Conservation (phyloP, 2,329 filamentous ascomycete species). For the Cryphonectria radicalis region DNA sequence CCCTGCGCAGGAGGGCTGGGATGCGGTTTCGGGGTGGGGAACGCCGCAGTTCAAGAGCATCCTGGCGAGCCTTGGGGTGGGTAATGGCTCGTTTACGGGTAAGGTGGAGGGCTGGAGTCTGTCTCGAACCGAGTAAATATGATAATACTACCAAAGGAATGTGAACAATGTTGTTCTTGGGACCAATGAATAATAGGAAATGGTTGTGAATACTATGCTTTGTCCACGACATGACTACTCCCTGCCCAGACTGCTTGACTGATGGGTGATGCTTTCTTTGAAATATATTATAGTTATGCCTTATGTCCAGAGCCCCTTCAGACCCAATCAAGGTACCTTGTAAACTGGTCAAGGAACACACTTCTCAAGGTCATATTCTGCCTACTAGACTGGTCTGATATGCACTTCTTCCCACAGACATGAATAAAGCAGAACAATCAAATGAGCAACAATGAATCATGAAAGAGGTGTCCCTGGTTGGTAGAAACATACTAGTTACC, state of each 20-base stretch:
- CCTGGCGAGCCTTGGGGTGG: constrained; percentile 15
- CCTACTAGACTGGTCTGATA: too few species aligned
- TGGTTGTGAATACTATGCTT: background rate
- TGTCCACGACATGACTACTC: background rate
- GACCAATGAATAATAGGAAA: background rate
- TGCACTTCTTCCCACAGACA: too few species aligned
- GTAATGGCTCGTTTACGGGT: constrained; percentile 14
- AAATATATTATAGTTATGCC: background rate
- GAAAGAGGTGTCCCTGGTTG: too few species aligned
- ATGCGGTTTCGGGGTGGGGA: constrained; percentile 56
- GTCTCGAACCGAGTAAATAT: background rate
- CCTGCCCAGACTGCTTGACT: too few species aligned
- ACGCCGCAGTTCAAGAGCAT: constrained; percentile 40
- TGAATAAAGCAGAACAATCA: too few species aligned
- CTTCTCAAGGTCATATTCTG: background rate
- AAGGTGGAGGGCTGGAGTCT: constrained; percentile 21
- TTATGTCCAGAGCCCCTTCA: background rate
- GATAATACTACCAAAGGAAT: too few species aligned
- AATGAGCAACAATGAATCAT: too few species aligned
- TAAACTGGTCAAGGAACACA: too few species aligned
- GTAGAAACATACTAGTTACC: too few species aligned
- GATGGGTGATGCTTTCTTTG: too few species aligned
- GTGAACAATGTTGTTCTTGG: background rate
- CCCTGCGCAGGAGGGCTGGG: constrained; percentile 49
- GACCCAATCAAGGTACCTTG: too few species aligned